A percentile compares a stretch with the other conserved stretches of the same genome.
Conservation (phyloP, 768 basidiomycete genomes). For the Russula lepida region DNA sequence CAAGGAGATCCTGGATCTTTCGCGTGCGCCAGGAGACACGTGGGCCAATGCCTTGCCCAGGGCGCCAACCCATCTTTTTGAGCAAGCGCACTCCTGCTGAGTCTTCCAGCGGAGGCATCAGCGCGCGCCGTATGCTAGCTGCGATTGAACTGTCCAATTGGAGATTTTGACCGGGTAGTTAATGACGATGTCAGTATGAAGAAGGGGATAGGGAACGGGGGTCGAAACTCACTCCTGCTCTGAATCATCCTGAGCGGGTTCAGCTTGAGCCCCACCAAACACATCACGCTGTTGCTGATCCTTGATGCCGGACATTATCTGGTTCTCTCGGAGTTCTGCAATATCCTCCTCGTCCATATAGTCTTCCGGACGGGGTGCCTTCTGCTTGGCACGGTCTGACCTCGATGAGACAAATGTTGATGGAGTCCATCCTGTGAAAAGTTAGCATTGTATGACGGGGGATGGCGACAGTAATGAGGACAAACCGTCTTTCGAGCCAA, state of each 20-base stretch:
- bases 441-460: not conserved
- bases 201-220: not conserved
- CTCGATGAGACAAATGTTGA: constrained; percentile 90
- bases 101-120: constrained; percentile 68
- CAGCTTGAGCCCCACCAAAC: constrained; percentile 47
- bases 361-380: constrained; percentile 67
- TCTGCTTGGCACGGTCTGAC: constrained; percentile 57
- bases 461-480: not conserved
- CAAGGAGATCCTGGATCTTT: constrained; percentile 57
- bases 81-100: constrained; percentile 80
- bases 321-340: constrained; percentile 65
- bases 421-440: constrained; percentile 81
- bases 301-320: constrained; percentile 52
- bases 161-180: not conserved
- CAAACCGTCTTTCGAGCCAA: constrained; percentile 90
- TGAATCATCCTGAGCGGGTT: constrained; percentile 38
- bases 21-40: constrained; percentile 72
- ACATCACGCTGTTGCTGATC: constrained; percentile 69
- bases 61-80: constrained; percentile 92
- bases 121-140: constrained; percentile 49
- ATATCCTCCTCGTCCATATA: constrained; percentile 99
- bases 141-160: constrained; percentile 46
- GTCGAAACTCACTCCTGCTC: constrained; percentile 45
- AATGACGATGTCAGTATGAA: not conserved
- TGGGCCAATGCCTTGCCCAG: constrained; percentile 90